Evolutionary conservation across 805 yeast genomes (phyloP).

Genomic region (Lipomyces mesembrius): DNA sequence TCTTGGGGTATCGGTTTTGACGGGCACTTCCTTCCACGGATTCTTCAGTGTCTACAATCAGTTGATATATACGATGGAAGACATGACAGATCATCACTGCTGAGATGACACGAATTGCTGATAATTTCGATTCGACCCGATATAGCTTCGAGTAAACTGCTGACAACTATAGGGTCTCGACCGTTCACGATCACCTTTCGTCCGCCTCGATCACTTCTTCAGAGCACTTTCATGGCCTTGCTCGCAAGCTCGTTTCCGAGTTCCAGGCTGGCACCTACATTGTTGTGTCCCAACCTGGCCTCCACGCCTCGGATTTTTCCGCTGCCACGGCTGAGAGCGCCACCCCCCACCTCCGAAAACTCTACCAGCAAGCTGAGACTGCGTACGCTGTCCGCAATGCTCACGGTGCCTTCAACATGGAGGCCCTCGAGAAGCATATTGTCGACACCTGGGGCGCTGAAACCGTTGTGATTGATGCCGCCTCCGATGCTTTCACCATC

Average conservation of each 20-base stretch:
- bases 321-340: conserved; percentile 24
- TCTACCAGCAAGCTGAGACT: conserved; percentile 35
- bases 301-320: conserved; percentile 41
- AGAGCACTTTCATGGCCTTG: conserved; percentile 34
- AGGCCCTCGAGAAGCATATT: conserved; percentile 51
- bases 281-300: conserved; percentile 52
- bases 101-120: conserved; percentile 5
- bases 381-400: conserved; percentile 39
- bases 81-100: not conserved
- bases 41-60: too few species aligned
- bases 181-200: conserved; percentile 31
- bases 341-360: conserved; percentile 38
- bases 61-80: not conserved
- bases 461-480: conserved; percentile 49
- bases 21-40: too few species aligned
- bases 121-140: not conserved
- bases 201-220: conserved; percentile 34
- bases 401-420: conserved; percentile 48
- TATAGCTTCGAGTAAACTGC: conserved; percentile 5
- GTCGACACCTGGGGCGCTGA: conserved; percentile 59
- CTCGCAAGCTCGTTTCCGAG: conserved; percentile 35
- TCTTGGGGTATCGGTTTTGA: too few species aligned
- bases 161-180: conserved; percentile 23
- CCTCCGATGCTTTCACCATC: conserved; percentile 52
- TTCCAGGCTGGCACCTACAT: conserved; percentile 33